These are phyloP conservation scores for Warburgia ugandensis DNA, from an alignment of 164 flowering plant species.

Conservation along the genomic window DNA sequence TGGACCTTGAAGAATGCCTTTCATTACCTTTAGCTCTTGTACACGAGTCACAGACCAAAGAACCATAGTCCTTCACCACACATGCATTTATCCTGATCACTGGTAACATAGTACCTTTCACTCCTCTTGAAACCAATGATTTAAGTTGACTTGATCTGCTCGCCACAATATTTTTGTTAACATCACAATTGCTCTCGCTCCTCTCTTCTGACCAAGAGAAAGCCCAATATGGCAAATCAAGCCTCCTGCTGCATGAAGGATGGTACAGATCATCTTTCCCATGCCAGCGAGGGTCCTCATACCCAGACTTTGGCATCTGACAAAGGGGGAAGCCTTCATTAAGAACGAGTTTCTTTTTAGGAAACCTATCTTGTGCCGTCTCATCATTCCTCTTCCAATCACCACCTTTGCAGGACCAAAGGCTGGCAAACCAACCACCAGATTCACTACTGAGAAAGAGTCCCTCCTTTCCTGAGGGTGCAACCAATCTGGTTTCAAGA, in stretches of 20 bases:
- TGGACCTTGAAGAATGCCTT: conserved; percentile 47
- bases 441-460: conserved; percentile 24
- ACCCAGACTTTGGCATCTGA: conserved; percentile 77
- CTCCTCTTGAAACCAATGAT: conserved; percentile 34
- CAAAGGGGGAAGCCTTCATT: conserved; percentile 89
- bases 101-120: conserved; percentile 64
- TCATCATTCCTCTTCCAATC: conserved; percentile 96
- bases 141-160: conserved; percentile 43
- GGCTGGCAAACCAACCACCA: conserved; percentile 57
- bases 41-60: conserved; percentile 63
- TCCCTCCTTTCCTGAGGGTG: conserved; percentile 30
- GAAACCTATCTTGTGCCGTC: conserved; percentile 43
- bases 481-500: conserved; percentile 29
- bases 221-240: conserved; percentile 90
- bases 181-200: conserved; percentile 27
- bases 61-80: conserved; percentile 77
- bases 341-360: conserved; percentile 62
- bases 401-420: conserved; percentile 92
- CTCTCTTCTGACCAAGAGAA: conserved; percentile 63
- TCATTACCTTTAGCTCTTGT: conserved; percentile 51
- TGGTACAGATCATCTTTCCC: conserved; percentile 71
- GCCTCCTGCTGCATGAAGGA: conserved; percentile 59
- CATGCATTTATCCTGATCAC: conserved; percentile 92
- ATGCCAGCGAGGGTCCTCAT: conserved; percentile 83
- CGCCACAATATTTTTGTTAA: no score